These are phyloP conservation scores for Piedraia hortae DNA, from an alignment of 2,329 filamentous ascomycete species.

Conservation along the genomic window DNA sequence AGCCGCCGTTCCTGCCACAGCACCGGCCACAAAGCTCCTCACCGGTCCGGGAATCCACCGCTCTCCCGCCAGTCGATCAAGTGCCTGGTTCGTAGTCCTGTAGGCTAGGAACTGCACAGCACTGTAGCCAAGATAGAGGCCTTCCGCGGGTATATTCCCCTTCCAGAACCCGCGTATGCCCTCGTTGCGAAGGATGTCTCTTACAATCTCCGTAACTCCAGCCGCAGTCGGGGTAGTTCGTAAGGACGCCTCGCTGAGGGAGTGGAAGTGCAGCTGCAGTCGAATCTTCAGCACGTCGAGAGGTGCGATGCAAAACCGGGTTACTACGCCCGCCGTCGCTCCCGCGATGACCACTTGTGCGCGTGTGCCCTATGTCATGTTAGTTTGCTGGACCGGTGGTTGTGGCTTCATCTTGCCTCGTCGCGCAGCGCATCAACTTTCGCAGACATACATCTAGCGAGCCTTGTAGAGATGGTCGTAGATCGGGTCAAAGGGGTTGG, in stretches of 20 bases:
- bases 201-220: conserved; percentile 11
- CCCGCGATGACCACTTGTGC: conserved; percentile 38
- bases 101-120: conserved; percentile 78
- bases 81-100: conserved; percentile 39
- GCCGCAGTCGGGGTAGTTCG: conserved; percentile 1
- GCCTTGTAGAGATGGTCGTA: too few species aligned
- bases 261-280: conserved; percentile 75
- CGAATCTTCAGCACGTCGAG: conserved; percentile 97
- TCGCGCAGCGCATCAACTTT: too few species aligned
- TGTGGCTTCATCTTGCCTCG: too few species aligned
- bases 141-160: conserved; percentile 84
- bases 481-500: too few species aligned
- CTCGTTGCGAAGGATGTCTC: conserved; percentile 51
- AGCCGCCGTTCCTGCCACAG: conserved; percentile 52
- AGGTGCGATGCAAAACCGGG: conserved; percentile 78
- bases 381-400: too few species aligned
- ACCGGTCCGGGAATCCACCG: conserved; percentile 35
- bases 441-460: too few species aligned
- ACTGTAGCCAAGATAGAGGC: conserved; percentile 79
- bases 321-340: conserved; percentile 56
- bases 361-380: conserved; percentile 28
- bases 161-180: conserved; percentile 80
- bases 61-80: conserved; percentile 25
- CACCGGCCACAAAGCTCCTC: conserved; percentile 63
- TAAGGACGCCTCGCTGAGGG: conserved; percentile 38